A percentile compares a stretch with the other conserved stretches of the same genome.
phyloP scores from a whole-genome alignment of 108 stramenopile species.

The Fistulifera solaris region DNA sequence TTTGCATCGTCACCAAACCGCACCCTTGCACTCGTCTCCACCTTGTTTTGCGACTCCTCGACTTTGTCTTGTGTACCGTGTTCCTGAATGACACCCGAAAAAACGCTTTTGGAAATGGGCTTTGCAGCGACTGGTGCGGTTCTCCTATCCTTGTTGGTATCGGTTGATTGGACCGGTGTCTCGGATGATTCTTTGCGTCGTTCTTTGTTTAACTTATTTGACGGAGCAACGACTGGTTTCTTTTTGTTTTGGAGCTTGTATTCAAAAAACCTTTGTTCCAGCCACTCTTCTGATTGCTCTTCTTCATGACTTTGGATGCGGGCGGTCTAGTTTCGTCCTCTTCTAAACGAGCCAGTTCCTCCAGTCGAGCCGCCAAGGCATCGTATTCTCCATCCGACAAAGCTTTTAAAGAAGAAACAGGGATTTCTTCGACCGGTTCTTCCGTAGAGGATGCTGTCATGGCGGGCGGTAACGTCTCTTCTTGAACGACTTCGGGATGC shows the following conservation, averaged over 20 bases:
- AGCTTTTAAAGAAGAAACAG: not conserved
- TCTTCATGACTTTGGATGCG: not conserved
- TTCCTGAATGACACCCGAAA: conserved; percentile 2
- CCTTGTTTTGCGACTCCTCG: not conserved
- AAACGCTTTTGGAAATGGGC: not conserved
- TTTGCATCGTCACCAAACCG: not conserved
- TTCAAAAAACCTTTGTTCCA: conserved; percentile 16
- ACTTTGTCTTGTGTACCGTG: not conserved
- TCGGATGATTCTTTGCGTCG: not conserved
- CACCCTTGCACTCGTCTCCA: not conserved
- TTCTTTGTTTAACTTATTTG: not conserved
- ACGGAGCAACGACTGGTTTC: too few species aligned
- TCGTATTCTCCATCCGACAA: conserved; percentile 8
- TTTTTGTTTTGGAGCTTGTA: not conserved
- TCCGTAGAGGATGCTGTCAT: not conserved
- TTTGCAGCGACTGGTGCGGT: not conserved
- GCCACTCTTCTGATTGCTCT: conserved; percentile 5
- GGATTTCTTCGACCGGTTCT: not conserved
- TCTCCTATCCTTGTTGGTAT: not conserved
- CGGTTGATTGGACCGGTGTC: not conserved
- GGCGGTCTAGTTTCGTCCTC: conserved; percentile 2
- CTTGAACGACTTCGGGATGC: conserved; percentile 1
- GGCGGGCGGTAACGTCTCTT: not conserved
- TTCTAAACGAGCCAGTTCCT: conserved; percentile 10
- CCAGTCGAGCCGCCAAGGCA: conserved; percentile 4